Evolutionary conservation across 805 yeast genomes (phyloP), one percentile per base, ranked within the genome.

Genomic region (Cephaloascus fragrans): DNA sequence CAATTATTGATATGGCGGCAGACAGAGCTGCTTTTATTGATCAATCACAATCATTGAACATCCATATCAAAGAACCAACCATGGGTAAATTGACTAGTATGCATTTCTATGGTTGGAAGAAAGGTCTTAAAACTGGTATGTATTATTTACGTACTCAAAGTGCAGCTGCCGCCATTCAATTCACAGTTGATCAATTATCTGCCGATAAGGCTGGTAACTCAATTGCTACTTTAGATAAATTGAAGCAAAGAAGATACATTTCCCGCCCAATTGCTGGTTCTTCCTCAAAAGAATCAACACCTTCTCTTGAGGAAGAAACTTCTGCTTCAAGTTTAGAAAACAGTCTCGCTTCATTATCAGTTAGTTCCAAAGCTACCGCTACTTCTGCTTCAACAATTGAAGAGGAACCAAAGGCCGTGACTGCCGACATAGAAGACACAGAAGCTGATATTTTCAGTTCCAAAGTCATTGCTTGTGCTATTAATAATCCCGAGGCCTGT

Each of bases 61-160:
- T 54, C 8, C 44, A 45, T 15, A 17, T 45, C 3, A 56, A 52
- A 19, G 52, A 50, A 16, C 19, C 26, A 16, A 88, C 97, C 2
- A 84, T 87, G 90, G 95, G 96, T 52, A 93, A 93, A 62, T 73
- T 93, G 56, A 93, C 97, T 4, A 79, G 93, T 47, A 93, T 93
- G 97, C 98, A 93, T 62, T 93, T 93, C 71, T 90, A 93, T 57
- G 97, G 96, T 36, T 93, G 98, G 98, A 84, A 85, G 70, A 87
- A 84, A 69, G 98, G 98, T 44, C 75, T 93, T 58, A 93, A 93
- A 74, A 93, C 98, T 4, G 98, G 98, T 55, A 90, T 93, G 94
- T 93, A 93, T 71, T 93, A 93, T 64, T 70, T 93, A 61, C 53
- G 71, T 39, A 59, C 69, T 8, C 62, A 59, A 44, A 60, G 59